phyloP scores from a whole-genome alignment of 1,284 basidiomycete species.

The Singerocomus rubriflavus region DNA sequence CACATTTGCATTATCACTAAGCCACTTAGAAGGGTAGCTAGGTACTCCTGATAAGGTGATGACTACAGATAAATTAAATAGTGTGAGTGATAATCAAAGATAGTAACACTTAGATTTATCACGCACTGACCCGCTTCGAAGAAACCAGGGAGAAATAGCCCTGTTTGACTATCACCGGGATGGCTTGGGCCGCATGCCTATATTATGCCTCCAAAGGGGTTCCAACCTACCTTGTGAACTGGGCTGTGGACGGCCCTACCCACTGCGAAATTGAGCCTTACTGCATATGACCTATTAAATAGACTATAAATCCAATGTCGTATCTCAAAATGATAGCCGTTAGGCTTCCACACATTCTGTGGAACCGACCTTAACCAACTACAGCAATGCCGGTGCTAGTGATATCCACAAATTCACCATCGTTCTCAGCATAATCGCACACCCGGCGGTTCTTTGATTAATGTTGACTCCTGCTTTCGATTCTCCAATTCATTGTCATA shows the following conservation, averaged over 20 bases:
- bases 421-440: neutral
- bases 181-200: no score
- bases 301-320: no score
- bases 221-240: neutral
- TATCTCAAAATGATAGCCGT: no score
- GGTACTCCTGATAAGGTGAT: no score
- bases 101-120: neutral
- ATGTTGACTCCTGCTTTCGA: no score
- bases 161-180: neutral
- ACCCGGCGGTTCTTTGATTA: no score
- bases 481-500: no score
- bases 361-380: neutral
- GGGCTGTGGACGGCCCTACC: neutral
- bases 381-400: neutral
- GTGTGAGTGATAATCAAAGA: neutral
- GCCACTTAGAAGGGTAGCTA: no score
- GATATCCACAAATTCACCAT: neutral
- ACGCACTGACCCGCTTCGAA: neutral
- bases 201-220: neutral
- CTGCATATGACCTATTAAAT: no score
- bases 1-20: no score
- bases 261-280: no score
- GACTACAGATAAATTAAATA: neutral
- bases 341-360: no score
- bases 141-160: neutral